phyloP scores from a whole-genome alignment of 108 stramenopile genomes.

The Discostella pseudostelligera region DNA sequence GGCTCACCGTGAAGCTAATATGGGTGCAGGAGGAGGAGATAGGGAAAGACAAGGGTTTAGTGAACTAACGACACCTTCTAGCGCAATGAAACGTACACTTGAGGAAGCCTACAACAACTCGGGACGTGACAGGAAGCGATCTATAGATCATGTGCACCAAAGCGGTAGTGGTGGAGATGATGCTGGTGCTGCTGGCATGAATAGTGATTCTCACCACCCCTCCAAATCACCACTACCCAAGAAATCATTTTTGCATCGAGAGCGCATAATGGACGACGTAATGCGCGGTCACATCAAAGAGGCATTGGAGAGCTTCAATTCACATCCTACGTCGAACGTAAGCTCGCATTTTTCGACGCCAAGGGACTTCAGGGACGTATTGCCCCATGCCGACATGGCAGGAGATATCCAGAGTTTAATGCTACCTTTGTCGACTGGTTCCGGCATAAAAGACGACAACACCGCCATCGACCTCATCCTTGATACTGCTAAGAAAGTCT shows the following conservation, averaged over 20 bases:
- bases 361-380: neutral
- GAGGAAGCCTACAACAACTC: too few species aligned
- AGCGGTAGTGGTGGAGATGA: too few species aligned
- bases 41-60: too few species aligned
- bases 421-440: neutral
- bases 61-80: too few species aligned
- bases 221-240: conserved; percentile 26
- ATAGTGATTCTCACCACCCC: neutral
- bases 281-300: conserved; percentile 20
- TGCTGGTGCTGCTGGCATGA: too few species aligned
- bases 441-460: neutral
- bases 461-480: neutral
- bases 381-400: neutral
- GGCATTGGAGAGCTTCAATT: neutral
- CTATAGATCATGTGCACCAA: too few species aligned
- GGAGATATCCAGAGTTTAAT: neutral
- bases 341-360: neutral
- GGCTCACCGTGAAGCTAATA: too few species aligned
- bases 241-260: conserved; percentile 26
- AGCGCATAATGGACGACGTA: conserved; percentile 24
- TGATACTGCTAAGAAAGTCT: neutral
- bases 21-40: too few species aligned
- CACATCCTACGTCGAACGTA: neutral
- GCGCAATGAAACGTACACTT: too few species aligned
- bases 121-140: too few species aligned